Base-by-base conservation (phyloP, 129 eudicot genomes). In the Chrysanthemum makinoi region DNA sequence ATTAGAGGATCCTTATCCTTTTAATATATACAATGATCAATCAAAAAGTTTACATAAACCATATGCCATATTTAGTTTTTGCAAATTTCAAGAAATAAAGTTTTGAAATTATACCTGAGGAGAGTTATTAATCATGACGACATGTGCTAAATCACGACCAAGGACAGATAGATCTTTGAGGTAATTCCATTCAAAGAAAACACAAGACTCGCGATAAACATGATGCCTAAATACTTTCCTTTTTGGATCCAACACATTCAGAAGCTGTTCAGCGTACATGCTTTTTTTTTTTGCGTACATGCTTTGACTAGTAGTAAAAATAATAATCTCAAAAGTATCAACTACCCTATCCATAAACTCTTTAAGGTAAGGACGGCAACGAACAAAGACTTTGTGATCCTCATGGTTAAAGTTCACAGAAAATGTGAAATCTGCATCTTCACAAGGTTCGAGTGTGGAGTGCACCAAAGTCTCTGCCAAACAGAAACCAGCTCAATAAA, bases 191-290 rank as follows among this genome's bases (percentile, higher is more conserved):
- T 95, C 89, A 19, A 95, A 86, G 74, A 70, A 81, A 7, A 95
- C 88, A 74, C 99, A 95, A 7, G 99, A 95, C 62, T 95, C 99
- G 0, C 99, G 99, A 58, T 75, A 95, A 56, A 95, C 96, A 65
- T 97, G 96, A 70, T 95, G 99, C 52, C 99, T 94, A 61, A 95
- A 86, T 56, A 95, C 79, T 81, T 89, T 95, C 73, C 97, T 84
- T 75, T 90, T 95, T 44, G 97, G 99, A 67, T 95, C 99, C n/a
- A n/a, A n/a, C n/a, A n/a, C n/a, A n/a, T n/a, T n/a, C n/a, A 95
- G 85, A 17, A 95, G 96, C 74, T 90, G 96, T 77, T 95, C 96
- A 10, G 99, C n/a, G n/a, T n/a, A n/a, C n/a, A n/a, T n/a, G n/a
- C n/a, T n/a, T n/a, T n/a, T n/a, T n/a, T n/a, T n/a, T n/a, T n/a